Evolutionary conservation across 2,329 filamentous ascomycete species (phyloP).

Genomic region (Calonectria pauciramosa): DNA sequence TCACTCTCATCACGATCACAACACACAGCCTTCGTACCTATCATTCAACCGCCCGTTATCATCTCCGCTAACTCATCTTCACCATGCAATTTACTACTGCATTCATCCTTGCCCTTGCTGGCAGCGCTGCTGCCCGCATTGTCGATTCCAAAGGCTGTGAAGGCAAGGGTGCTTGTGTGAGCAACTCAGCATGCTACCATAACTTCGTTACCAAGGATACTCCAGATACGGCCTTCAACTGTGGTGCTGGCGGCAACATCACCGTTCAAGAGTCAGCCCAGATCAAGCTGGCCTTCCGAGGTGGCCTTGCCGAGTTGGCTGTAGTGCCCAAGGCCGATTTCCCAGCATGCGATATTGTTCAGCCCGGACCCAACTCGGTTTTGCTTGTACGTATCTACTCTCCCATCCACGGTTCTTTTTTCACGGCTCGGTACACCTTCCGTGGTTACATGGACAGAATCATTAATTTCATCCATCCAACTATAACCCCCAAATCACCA

Average conservation of each 20-base stretch:
- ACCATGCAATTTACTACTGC: background rate
- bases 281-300: background rate
- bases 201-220: background rate
- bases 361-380: background rate
- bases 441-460: background rate
- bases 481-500: background rate
- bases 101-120: background rate
- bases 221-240: background rate
- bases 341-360: background rate
- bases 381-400: background rate
- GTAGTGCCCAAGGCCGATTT: background rate
- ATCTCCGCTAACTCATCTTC: background rate
- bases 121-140: background rate
- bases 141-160: background rate
- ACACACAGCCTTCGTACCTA: too few species aligned
- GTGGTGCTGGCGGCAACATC: background rate
- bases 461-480: background rate
- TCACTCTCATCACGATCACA: too few species aligned
- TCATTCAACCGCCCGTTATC: too few species aligned
- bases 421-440: background rate
- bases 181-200: background rate
- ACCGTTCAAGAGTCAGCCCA: background rate
- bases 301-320: background rate
- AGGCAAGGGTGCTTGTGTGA: background rate
- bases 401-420: background rate